Evolutionary conservation across 768 basidiomycete genomes (phyloP).

Genomic region (Gloeostereum incarnatum): DNA sequence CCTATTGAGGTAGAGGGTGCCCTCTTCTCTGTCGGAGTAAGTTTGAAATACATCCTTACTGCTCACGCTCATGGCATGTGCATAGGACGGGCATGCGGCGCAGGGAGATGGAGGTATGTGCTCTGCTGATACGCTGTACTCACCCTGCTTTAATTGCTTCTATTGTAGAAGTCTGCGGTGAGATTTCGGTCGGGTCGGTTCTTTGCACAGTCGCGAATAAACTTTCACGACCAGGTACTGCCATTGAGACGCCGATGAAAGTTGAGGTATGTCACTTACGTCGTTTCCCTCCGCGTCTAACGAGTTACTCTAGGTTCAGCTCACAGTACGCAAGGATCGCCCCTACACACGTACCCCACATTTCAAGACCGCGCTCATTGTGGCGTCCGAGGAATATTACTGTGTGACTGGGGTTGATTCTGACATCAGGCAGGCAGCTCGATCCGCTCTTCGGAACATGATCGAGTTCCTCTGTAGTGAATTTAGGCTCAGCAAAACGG

Average conservation of each 20-base stretch:
- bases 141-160: not conserved
- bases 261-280: slow-evolving; percentile 13
- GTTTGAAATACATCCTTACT: slow-evolving; percentile 9
- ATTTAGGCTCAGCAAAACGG: slow-evolving; percentile 30
- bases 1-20: slow-evolving; percentile 54
- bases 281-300: not conserved
- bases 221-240: slow-evolving; percentile 31
- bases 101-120: slow-evolving; percentile 56
- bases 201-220: not conserved
- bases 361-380: slow-evolving; percentile 26
- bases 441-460: slow-evolving; percentile 50
- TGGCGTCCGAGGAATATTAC: slow-evolving; percentile 33
- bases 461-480: slow-evolving; percentile 38
- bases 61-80: not conserved
- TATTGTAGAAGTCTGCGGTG: slow-evolving; percentile 50
- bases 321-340: slow-evolving; percentile 48
- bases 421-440: slow-evolving; percentile 46
- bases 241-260: slow-evolving; percentile 56
- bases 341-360: slow-evolving; percentile 52
- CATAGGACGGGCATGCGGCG: slow-evolving; percentile 55
- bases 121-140: not conserved
- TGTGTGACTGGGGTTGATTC: slow-evolving; percentile 49
- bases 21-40: slow-evolving; percentile 51
- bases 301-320: slow-evolving; percentile 24
- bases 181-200: slow-evolving; percentile 13